Evolutionary conservation across 2,329 filamentous ascomycete genomes (phyloP), one percentile per base, ranked within the genome.

Genomic region (Didymella pinodella): DNA sequence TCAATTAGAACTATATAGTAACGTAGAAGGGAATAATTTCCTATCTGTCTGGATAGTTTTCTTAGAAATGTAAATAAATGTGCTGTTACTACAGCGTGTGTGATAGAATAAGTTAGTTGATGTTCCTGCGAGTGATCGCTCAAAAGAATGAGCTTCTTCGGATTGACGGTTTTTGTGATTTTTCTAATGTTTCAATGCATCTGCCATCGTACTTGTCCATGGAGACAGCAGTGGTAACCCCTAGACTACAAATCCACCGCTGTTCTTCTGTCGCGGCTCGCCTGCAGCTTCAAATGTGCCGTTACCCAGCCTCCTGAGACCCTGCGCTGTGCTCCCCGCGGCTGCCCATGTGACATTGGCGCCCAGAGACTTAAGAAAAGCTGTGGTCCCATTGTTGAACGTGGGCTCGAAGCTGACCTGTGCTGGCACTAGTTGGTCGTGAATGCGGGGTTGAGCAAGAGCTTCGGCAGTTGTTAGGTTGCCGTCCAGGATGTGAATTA

Each of bases 361-460:
- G 0, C 90, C 90, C 49, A 84, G 80, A 1, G 77, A 77, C 50
- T 78, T 76, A 84, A 97, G 83, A 61, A 84, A 89, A 2, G 81
- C 84, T 5, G 87, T 85, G 0, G 88, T 90, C 1, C 67, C 71
- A 62, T 89, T 88, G 65, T 91, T 83, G 65, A 90, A 96, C 0
- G 75, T 75, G 31, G 85, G 86, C 77, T 96, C 92, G 52, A 95
- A 88, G 0, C 79, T 80, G 1, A 88, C 84, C 48, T 79, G 77
- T 66, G 92, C 89, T 0, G 92, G 93, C 52, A 92, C 81, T 10
- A 96, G 80, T 78, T 96, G 93, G 71, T 96, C 91, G 71, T 96
- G 93, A 22, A 96, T 78, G 8, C 93, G 82, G 0, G 90, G 90
- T 68, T 84, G 76, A 0, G 80, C 81, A 14, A 96, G 81, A 0